Conservation (phyloP, 2,329 filamentous ascomycete genomes). For the Colletotrichum aenigma region DNA sequence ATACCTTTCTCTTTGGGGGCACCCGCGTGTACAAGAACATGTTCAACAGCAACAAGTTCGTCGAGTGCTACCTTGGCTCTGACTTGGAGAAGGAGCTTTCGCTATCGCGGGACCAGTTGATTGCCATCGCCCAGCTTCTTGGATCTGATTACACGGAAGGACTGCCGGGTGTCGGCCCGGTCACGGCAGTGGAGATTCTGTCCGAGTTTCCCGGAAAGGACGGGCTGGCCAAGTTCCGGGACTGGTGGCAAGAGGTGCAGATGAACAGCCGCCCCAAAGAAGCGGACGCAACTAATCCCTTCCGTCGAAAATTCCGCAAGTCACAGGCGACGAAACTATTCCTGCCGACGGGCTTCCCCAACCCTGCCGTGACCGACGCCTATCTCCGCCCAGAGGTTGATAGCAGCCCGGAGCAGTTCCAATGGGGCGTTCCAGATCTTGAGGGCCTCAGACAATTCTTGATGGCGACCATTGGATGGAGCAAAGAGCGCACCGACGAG, state of each 20-base stretch:
- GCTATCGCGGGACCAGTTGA: conserved; percentile 84
- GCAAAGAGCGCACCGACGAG: conserved; percentile 89
- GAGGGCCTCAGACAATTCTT: conserved; percentile 83
- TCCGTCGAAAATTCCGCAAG: conserved; percentile 86
- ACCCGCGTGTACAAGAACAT: conserved; percentile 99
- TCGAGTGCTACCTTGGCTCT: conserved; percentile 87
- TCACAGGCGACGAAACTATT: conserved; percentile 84
- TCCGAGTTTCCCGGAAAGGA: conserved; percentile 77
- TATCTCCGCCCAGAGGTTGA: conserved; percentile 91
- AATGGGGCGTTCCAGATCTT: conserved; percentile 95
- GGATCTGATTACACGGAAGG: conserved; percentile 97
- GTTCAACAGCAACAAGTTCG: conserved; percentile 98
- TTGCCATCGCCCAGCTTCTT: conserved; percentile 86
- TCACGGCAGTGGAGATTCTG: conserved; percentile 92
- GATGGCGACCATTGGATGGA: conserved; percentile 93
- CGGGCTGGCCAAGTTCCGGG: conserved; percentile 75
- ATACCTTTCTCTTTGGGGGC: conserved; percentile 95
- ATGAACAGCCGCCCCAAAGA: conserved; percentile 65
- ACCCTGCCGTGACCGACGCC: conserved; percentile 76
- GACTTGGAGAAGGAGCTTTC: conserved; percentile 92
- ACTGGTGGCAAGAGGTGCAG: conserved; percentile 89
- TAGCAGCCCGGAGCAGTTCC: conserved; percentile 75
- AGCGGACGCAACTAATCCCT: conserved; percentile 63
- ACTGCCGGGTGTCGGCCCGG: conserved; percentile 86
- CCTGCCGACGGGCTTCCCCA: conserved; percentile 80